Base-by-base conservation (phyloP, 2,329 filamentous ascomycete species). In the Apiospora malaysiana region DNA sequence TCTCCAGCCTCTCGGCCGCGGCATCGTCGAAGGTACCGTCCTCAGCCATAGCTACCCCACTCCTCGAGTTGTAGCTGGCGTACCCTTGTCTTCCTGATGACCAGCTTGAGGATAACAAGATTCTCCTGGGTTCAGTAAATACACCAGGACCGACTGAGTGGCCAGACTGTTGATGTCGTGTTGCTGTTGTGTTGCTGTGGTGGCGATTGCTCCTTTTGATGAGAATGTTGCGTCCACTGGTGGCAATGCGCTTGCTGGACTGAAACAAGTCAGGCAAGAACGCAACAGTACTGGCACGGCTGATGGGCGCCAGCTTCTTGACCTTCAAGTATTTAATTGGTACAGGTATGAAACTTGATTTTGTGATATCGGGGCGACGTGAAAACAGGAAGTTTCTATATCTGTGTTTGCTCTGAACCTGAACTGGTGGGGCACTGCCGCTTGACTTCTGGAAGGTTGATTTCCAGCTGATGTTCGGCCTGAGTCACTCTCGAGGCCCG, bases 1-100 rank as follows among this genome's bases (percentile, higher is more conserved):
- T 5, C 63, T 70, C 72, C 69, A 75, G 49, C 25, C 68, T 59
- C 49, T 73, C 66, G 27, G 69, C 71, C 23, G 70, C 18, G 4
- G 71, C 72, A 2, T 46, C 43, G 14, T 47, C 43, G 18, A 47
- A 14, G 43, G 9, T 5, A 37, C 25, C 46, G 43, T 46, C 12
- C n/a, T 47, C 43, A 67, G 66, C 46, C 66, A 47, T 47, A 18
- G 25, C 16, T 3, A 2, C 7, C 16, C 1, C 16, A 37, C 8
- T 27, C 1, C 10, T 66, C n/a, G 1, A 43, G 23, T 10, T 43
- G 32, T 37, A 25, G 63, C 37, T 66, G 63, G 16, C n/a, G 32
- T 37, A 43, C 4, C 40, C 2, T 10, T 12, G 12, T 16, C 12
- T 25, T n/a, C 10, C 2, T 45, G n/a, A 5, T 9, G n/a, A 27